Percentiles rank a stretch among this genome's conserved stretches.
phyloP scores from a whole-genome alignment of 345 rosid species.

The Salix caprea region DNA sequence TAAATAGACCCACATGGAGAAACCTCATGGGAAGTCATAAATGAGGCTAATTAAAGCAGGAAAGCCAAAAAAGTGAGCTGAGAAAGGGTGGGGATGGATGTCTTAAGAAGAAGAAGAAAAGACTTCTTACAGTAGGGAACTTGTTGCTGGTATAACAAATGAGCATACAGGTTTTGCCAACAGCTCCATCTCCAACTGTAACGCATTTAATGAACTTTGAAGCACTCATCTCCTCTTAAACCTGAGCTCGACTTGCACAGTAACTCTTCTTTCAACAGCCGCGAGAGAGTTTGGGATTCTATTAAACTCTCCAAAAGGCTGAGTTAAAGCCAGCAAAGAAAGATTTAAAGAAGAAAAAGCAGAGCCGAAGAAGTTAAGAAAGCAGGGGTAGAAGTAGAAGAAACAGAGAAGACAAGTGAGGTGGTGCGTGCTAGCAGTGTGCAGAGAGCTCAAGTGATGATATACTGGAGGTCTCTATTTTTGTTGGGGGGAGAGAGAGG shows the following conservation, averaged over 20 bases:
- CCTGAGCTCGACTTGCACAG: conserved; percentile 11
- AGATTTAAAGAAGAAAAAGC: conserved; percentile 23
- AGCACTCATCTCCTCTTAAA: conserved; percentile 61
- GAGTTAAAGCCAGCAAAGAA: conserved; percentile 10
- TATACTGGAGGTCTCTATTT: neutral
- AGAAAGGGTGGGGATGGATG: too few species aligned
- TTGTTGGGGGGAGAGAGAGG: neutral
- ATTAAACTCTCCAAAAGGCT: neutral
- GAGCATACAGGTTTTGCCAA: conserved; percentile 99
- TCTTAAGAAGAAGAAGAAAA: too few species aligned
- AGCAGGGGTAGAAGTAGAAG: neutral
- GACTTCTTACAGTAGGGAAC: conserved; percentile 78
- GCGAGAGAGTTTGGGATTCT: neutral
- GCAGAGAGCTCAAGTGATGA: neutral
- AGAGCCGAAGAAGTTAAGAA: conserved; percentile 15
- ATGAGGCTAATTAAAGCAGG: neutral
- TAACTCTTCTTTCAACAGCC: conserved; percentile 10
- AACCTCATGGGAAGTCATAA: neutral
- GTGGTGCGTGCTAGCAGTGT: conserved; percentile 9
- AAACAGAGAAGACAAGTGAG: conserved; percentile 14
- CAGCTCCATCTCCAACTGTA: conserved; percentile 99
- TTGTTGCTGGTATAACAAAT: conserved; percentile 97
- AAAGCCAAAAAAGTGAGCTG: neutral
- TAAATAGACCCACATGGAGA: conserved; percentile 12
- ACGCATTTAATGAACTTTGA: conserved; percentile 98